Evolutionary conservation across 1,284 basidiomycete species (phyloP).

Genomic region (Anthracocystis panici-leucophaei): DNA sequence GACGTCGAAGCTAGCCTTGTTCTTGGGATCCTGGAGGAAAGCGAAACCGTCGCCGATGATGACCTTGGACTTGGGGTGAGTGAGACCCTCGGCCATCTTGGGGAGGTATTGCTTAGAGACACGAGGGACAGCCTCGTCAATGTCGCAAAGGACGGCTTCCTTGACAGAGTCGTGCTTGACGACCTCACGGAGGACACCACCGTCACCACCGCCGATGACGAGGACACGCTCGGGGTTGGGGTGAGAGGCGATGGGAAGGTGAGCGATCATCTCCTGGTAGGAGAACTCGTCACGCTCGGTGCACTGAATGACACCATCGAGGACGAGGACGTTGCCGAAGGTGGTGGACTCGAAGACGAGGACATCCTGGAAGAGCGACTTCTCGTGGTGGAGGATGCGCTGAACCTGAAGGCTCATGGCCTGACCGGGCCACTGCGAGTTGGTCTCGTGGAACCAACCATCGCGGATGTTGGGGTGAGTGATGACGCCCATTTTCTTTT

Average conservation of each 20-base stretch:
- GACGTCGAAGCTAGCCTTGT: slow-evolving; percentile 84
- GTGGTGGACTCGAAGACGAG: slow-evolving; percentile 64
- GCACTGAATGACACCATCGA: slow-evolving; percentile 96
- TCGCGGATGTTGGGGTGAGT: slow-evolving; percentile 74
- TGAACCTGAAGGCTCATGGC: slow-evolving; percentile 76
- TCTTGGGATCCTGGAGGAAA: slow-evolving; percentile 89
- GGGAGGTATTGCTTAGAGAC: slow-evolving; percentile 94
- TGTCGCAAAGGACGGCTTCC: slow-evolving; percentile 94
- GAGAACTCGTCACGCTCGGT: slow-evolving; percentile 99
- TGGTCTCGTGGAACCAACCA: slow-evolving; percentile 97
- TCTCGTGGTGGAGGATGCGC: slow-evolving; percentile 93
- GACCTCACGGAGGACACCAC: slow-evolving; percentile 88
- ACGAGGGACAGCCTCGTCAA: slow-evolving; percentile 97
- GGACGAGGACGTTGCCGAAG: slow-evolving; percentile 86
- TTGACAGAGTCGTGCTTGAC: slow-evolving; percentile 93
- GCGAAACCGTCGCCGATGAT: slow-evolving; percentile 96
- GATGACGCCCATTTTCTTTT: slow-evolving; percentile 60
- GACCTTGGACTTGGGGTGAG: slow-evolving; percentile 86
- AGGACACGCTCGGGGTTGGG: slow-evolving; percentile 96
- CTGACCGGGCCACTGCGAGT: slow-evolving; percentile 91
- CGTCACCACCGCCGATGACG: slow-evolving; percentile 89
- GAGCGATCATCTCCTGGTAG: slow-evolving; percentile 99
- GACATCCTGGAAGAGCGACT: slow-evolving; percentile 89
- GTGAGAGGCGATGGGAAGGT: slow-evolving; percentile 92
- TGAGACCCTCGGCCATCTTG: slow-evolving; percentile 89